phyloP scores from a whole-genome alignment of 139 green algal genomes.

The Chlorella sp. region DNA sequence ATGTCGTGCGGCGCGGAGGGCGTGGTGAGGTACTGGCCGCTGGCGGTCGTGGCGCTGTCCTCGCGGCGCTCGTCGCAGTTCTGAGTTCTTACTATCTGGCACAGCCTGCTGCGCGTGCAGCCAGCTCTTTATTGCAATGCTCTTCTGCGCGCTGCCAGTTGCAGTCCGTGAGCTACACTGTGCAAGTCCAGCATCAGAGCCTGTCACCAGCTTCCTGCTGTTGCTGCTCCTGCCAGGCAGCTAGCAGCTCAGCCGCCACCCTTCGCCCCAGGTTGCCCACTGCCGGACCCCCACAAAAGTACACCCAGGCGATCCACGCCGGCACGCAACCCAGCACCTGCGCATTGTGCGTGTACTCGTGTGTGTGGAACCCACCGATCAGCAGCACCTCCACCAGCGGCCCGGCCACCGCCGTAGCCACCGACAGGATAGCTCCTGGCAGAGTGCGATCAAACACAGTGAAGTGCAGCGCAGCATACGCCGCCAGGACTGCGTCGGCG shows the following conservation, averaged over 20 bases:
- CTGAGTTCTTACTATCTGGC: too few species aligned
- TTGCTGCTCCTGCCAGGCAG: too few species aligned
- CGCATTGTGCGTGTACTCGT: conserved; percentile 16
- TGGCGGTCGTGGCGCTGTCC: neutral
- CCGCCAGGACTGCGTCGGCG: conserved; percentile 2
- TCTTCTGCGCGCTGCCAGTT: too few species aligned
- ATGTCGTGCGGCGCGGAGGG: neutral
- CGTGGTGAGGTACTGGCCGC: neutral
- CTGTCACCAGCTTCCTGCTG: too few species aligned
- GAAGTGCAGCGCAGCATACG: conserved; percentile 1
- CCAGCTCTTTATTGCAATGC: too few species aligned
- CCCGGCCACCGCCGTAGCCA: conserved; percentile 13
- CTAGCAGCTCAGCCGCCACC: conserved; percentile 13
- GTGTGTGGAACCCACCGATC: conserved; percentile 13
- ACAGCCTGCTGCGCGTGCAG: too few species aligned
- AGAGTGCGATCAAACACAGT: conserved; percentile 14
- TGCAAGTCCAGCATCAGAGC: too few species aligned
- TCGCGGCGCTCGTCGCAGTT: too few species aligned
- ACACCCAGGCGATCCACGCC: conserved; percentile 36
- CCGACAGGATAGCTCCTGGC: conserved; percentile 12
- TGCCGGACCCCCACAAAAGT: conserved; percentile 28
- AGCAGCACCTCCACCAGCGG: conserved; percentile 19
- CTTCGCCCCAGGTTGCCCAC: conserved; percentile 24
- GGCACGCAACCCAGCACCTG: conserved; percentile 14
- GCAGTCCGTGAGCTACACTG: too few species aligned